Evolutionary conservation across 805 yeast species (phyloP).

Genomic region (Isabelozyma heimii): DNA sequence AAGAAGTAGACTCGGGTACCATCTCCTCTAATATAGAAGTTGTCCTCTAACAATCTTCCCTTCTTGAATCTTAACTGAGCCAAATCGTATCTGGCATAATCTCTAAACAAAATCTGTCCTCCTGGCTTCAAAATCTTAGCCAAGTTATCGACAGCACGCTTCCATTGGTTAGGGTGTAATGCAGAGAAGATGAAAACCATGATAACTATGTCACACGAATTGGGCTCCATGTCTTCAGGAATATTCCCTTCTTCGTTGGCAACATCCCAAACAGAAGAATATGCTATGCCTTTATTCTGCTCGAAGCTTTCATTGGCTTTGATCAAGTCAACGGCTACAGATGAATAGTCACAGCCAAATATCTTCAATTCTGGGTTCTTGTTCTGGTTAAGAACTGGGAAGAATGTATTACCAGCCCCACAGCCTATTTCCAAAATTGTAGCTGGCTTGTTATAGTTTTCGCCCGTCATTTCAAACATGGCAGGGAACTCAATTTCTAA

Average conservation of each 20-base stretch:
- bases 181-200: constrained; percentile 96
- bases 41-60: constrained; percentile 81
- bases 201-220: constrained; percentile 87
- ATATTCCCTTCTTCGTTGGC: constrained; percentile 68
- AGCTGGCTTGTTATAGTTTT: constrained; percentile 63
- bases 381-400: constrained; percentile 82
- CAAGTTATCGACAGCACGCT: constrained; percentile 69
- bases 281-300: constrained; percentile 52
- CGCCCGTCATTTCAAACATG: constrained; percentile 69
- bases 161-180: constrained; percentile 89
- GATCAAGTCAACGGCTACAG: constrained; percentile 86
- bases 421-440: constrained; percentile 92
- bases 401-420: constrained; percentile 97
- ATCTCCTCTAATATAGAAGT: constrained; percentile 95
- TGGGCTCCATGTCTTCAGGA: constrained; percentile 82
- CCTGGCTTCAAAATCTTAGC: constrained; percentile 83
- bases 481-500: constrained; percentile 89
- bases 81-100: constrained; percentile 92
- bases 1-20: constrained; percentile 97
- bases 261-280: constrained; percentile 93
- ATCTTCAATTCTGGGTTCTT: constrained; percentile 72
- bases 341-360: constrained; percentile 86
- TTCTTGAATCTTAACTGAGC: constrained; percentile 94
- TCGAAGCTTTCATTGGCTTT: constrained; percentile 59
- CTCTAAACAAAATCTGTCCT: constrained; percentile 84